Conservation (phyloP, 805 yeast genomes). For the Kodamaea jinghongensis region DNA sequence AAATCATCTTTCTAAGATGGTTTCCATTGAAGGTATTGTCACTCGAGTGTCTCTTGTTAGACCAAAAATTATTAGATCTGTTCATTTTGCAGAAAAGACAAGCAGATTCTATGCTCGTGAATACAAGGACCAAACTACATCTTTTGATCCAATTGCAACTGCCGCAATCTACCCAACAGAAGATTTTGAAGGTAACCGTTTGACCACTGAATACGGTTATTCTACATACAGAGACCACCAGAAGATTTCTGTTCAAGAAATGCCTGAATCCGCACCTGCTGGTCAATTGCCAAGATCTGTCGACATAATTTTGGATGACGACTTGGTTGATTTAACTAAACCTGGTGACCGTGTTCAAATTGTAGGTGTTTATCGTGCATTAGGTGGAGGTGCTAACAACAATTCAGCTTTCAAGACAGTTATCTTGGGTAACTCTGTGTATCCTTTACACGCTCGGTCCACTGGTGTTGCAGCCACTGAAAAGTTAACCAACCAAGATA, state of each 20-base stretch:
- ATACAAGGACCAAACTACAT: conserved; percentile 88
- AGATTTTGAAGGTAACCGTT: conserved; percentile 85
- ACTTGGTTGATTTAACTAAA: conserved; percentile 84
- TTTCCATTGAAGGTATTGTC: conserved; percentile 92
- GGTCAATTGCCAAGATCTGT: conserved; percentile 94
- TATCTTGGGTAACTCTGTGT: conserved; percentile 85
- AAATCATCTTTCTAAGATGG: conserved; percentile 69
- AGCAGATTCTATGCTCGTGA: conserved; percentile 86
- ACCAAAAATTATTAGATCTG: conserved; percentile 87
- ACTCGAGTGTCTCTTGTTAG: conserved; percentile 90
- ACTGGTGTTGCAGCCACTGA: conserved; percentile 75
- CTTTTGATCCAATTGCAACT: conserved; percentile 78
- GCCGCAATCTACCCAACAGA: conserved; percentile 90
- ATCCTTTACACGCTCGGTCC: conserved; percentile 84
- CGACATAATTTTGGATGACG: conserved; percentile 92
- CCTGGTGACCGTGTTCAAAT: conserved; percentile 96
- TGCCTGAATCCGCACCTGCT: conserved; percentile 97
- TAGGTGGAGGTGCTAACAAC: conserved; percentile 67
- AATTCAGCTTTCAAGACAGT: conserved; percentile 75
- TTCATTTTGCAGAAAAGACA: conserved; percentile 85
- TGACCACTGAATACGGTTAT: conserved; percentile 88
- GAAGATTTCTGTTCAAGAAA: conserved; percentile 88
- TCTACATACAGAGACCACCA: conserved; percentile 94
- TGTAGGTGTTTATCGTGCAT: conserved; percentile 89
- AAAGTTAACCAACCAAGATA: conserved; percentile 72